phyloP scores from a whole-genome alignment of 176 grass and related monocot species.

The Musa beccarii region DNA sequence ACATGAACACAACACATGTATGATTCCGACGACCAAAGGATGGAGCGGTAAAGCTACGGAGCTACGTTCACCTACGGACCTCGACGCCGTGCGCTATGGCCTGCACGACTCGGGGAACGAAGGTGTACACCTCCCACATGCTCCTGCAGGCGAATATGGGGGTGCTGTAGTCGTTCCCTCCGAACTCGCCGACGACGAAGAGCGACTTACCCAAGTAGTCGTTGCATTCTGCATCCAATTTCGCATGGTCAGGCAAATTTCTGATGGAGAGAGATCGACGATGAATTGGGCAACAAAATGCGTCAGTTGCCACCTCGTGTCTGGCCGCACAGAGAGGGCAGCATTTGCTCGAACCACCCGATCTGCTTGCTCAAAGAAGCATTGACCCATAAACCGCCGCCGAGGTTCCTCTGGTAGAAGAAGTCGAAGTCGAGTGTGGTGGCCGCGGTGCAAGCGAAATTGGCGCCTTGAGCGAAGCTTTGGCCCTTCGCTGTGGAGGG shows the following conservation, averaged over 20 bases:
- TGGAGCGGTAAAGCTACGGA: no score
- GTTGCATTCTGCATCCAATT: conserved; percentile 38
- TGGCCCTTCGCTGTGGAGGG: conserved; percentile 59
- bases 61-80: conserved; percentile 16
- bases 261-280: neutral
- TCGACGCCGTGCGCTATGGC: conserved; percentile 55
- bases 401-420: conserved; percentile 53
- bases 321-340: conserved; percentile 60
- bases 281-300: neutral
- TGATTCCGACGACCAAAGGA: no score
- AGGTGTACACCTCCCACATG: conserved; percentile 42
- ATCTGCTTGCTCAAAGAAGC: conserved; percentile 71
- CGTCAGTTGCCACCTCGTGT: conserved; percentile 33
- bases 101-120: conserved; percentile 69
- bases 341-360: conserved; percentile 82
- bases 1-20: no score
- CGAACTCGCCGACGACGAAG: conserved; percentile 74
- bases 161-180: conserved; percentile 81
- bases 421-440: conserved; percentile 73
- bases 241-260: no score
- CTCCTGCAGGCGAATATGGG: conserved; percentile 52
- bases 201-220: conserved; percentile 51
- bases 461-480: conserved; percentile 59
- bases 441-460: conserved; percentile 84
- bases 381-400: conserved; percentile 57